Conservation (phyloP, 164 flowering plant species). For the Vitis labrusca region DNA sequence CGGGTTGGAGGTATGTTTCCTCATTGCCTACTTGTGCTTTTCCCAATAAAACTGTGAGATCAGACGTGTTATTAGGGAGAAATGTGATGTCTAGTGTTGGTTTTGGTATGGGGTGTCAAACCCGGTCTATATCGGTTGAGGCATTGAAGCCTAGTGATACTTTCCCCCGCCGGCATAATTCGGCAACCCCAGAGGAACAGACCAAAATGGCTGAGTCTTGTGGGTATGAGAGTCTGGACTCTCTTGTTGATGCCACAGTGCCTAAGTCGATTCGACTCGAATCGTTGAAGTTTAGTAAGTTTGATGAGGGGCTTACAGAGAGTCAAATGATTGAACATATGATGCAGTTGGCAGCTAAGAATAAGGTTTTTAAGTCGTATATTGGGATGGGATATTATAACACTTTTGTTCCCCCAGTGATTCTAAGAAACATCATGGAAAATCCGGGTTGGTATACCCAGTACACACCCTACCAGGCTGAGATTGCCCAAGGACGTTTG, state of each 20-base stretch:
- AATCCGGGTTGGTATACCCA: slow-evolving; percentile 99
- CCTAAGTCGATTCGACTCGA: slow-evolving; percentile 75
- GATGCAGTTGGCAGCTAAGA: slow-evolving; percentile 63
- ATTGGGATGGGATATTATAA: slow-evolving; percentile 98
- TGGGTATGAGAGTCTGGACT: slow-evolving; percentile 63
- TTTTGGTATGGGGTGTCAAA: slow-evolving; percentile 28
- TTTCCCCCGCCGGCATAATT: slow-evolving; percentile 94
- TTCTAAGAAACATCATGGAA: slow-evolving; percentile 93
- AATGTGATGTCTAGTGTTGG: slow-evolving; percentile 12
- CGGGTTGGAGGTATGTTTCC: slow-evolving; percentile 68
- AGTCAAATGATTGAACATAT: slow-evolving; percentile 88
- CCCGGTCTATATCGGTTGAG: slow-evolving; percentile 68
- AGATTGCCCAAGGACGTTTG: slow-evolving; percentile 90
- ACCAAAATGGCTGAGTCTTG: slow-evolving; percentile 63
- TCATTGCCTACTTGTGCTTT: slow-evolving; percentile 51
- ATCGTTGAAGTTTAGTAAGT: slow-evolving; percentile 66
- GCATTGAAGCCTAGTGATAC: slow-evolving; percentile 85
- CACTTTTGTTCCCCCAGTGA: slow-evolving; percentile 82
- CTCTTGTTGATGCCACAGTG: slow-evolving; percentile 88
- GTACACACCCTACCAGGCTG: slow-evolving; percentile 98
- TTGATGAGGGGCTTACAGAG: slow-evolving; percentile 90
- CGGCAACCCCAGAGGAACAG: slow-evolving; percentile 87
- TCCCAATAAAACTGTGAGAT: slow-evolving; percentile 7
- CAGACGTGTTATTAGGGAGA: slow-evolving; percentile 20
- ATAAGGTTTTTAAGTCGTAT: slow-evolving; percentile 78